Conservation (phyloP, 2,329 filamentous ascomycete species). For the Venturia effusa region DNA sequence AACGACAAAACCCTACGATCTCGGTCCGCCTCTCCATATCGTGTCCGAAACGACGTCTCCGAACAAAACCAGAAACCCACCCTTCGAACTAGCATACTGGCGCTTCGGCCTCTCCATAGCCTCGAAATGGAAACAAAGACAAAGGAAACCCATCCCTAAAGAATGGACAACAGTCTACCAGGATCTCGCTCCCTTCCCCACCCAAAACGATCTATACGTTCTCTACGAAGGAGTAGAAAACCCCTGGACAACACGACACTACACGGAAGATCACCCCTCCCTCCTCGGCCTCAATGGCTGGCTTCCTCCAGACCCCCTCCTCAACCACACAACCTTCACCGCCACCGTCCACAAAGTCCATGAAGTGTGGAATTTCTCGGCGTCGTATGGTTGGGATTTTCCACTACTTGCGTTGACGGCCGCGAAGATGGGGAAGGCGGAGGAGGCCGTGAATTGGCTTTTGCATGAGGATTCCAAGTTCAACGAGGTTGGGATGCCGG, state of each 20-base stretch:
- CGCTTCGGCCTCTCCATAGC: conserved; percentile 44
- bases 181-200: conserved; percentile 39
- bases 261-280: conserved; percentile 23
- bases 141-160: background rate
- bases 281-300: conserved; percentile 22
- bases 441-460: conserved; percentile 16
- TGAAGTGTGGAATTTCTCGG: conserved; percentile 25
- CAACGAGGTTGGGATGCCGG: conserved; percentile 46
- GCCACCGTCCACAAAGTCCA: conserved; percentile 21
- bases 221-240: conserved; percentile 41
- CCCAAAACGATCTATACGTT: conserved; percentile 40
- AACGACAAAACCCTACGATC: conserved; percentile 41
- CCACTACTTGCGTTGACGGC: conserved; percentile 23
- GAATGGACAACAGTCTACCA: background rate
- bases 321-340: conserved; percentile 22
- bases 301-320: conserved; percentile 20
- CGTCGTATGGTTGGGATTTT: conserved; percentile 26
- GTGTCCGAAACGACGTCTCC: conserved; percentile 49
- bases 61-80: conserved; percentile 45
- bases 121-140: conserved; percentile 9
- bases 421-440: conserved; percentile 18
- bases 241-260: conserved; percentile 21
- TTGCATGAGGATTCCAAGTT: conserved; percentile 42
- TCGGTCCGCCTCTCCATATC: conserved; percentile 41
- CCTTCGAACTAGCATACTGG: conserved; percentile 52